Evolutionary conservation across 352 stramenopile species (phyloP).

Genomic region (Pythium vanterpoolii): DNA sequence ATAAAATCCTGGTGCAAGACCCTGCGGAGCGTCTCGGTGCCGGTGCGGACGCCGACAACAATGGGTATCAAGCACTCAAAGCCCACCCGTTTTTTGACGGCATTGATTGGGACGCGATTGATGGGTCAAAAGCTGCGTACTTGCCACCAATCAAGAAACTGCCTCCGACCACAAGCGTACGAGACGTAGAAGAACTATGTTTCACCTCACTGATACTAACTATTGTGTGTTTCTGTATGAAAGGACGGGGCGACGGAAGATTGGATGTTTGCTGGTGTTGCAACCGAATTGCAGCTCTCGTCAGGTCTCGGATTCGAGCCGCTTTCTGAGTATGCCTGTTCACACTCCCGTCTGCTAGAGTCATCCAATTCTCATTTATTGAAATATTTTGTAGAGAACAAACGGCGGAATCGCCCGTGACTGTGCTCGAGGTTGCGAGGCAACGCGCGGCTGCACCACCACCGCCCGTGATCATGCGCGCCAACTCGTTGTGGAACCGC

Average conservation of each 20-base stretch:
- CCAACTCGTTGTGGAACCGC: conserved; percentile 81
- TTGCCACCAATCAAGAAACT: conserved; percentile 53
- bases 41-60: conserved; percentile 67
- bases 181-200: neutral
- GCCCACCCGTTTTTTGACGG: conserved; percentile 82
- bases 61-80: conserved; percentile 71
- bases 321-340: conserved; percentile 19
- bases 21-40: conserved; percentile 65
- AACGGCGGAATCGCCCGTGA: conserved; percentile 33
- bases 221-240: neutral
- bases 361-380: neutral
- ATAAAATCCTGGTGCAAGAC: conserved; percentile 77
- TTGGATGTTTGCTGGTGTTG: conserved; percentile 86
- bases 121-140: conserved; percentile 49
- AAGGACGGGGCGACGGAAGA: conserved; percentile 84
- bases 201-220: neutral
- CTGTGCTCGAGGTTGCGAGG: conserved; percentile 74
- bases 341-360: neutral
- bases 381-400: conserved; percentile 26
- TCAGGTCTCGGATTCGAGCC: conserved; percentile 74
- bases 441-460: conserved; percentile 66
- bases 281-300: conserved; percentile 82
- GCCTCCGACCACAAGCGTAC: conserved; percentile 69
- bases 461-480: conserved; percentile 54
- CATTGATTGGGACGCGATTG: conserved; percentile 67